Evolutionary conservation across 2,329 filamentous ascomycete species (phyloP).

Genomic region (Sphaceloma murrayae): DNA sequence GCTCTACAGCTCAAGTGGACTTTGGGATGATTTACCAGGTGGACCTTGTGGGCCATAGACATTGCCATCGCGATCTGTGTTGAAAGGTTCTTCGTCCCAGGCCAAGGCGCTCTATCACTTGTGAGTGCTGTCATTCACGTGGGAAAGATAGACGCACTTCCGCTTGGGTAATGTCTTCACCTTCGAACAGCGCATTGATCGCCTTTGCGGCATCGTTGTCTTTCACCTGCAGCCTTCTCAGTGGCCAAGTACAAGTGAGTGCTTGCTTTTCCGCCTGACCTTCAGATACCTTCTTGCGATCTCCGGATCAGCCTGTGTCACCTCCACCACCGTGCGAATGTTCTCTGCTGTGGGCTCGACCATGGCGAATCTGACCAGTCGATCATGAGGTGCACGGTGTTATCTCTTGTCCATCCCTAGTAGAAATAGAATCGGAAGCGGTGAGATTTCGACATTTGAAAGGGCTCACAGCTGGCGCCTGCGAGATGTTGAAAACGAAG

Average conservation of each 20-base stretch:
- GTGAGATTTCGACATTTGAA: too few relatives aligned
- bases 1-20: too few relatives aligned
- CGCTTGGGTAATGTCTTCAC: constrained; percentile 25
- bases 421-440: neutral
- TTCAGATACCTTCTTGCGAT: constrained; percentile 26
- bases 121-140: neutral
- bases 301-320: constrained; percentile 20
- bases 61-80: constrained; percentile 25
- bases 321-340: constrained; percentile 21
- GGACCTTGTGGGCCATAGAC: constrained; percentile 16
- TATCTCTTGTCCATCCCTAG: neutral
- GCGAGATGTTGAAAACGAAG: neutral
- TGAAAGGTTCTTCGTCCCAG: constrained; percentile 26
- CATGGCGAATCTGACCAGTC: constrained; percentile 9
- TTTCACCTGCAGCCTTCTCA: constrained; percentile 26
- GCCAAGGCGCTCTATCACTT: constrained; percentile 15
- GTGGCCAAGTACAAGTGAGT: too few relatives aligned
- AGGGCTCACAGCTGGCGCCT: too few relatives aligned
- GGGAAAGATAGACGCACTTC: constrained; percentile 17
- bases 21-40: neutral
- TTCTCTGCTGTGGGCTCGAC: constrained; percentile 23
- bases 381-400: neutral
- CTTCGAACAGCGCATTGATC: constrained; percentile 26
- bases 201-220: constrained; percentile 26
- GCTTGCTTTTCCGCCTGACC: constrained; percentile 21